Conservation (phyloP, 495 filamentous ascomycete genomes). For the Copromyces sp. region DNA sequence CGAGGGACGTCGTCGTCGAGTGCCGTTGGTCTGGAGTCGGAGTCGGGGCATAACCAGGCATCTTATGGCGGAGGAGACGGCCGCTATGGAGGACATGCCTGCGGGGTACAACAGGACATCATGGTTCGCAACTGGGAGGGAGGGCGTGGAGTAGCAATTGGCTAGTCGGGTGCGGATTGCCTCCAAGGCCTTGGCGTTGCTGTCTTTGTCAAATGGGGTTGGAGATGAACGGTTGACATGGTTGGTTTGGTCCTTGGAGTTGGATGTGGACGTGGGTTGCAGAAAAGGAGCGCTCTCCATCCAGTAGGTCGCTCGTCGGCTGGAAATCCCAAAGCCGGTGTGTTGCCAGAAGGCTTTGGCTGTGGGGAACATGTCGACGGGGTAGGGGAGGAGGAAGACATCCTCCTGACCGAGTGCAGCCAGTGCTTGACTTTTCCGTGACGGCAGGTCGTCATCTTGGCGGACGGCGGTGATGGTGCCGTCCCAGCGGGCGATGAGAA, state of each 20-base stretch:
- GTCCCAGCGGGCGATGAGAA: conserved; percentile 4
- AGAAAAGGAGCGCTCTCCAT: conserved; percentile 3
- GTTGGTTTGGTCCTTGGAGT: not conserved
- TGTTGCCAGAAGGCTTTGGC: conserved; percentile 22
- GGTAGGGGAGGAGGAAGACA: conserved; percentile 10
- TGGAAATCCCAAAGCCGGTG: conserved; percentile 22
- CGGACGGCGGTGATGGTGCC: not conserved
- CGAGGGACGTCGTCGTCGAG: not conserved
- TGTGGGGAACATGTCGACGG: not conserved
- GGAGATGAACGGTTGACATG: not conserved
- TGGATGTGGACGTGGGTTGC: not conserved
- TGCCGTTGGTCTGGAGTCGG: not conserved
- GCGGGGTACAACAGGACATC: conserved; percentile 16
- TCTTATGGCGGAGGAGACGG: conserved; percentile 2
- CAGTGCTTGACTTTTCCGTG: not conserved
- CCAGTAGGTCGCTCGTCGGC: conserved; percentile 14
- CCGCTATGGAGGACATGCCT: conserved; percentile 15
- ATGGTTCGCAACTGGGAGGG: not conserved
- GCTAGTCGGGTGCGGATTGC: conserved; percentile 1
- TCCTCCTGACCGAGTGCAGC: conserved; percentile 3
- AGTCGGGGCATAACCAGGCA: not conserved
- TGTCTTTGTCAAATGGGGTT: not conserved
- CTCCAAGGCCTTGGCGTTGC: not conserved
- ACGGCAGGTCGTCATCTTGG: not conserved
- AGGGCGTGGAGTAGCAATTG: not conserved